phyloP scores from a whole-genome alignment of 2,329 filamentous ascomycete species.

The Sclerotiophoma versabilis region DNA sequence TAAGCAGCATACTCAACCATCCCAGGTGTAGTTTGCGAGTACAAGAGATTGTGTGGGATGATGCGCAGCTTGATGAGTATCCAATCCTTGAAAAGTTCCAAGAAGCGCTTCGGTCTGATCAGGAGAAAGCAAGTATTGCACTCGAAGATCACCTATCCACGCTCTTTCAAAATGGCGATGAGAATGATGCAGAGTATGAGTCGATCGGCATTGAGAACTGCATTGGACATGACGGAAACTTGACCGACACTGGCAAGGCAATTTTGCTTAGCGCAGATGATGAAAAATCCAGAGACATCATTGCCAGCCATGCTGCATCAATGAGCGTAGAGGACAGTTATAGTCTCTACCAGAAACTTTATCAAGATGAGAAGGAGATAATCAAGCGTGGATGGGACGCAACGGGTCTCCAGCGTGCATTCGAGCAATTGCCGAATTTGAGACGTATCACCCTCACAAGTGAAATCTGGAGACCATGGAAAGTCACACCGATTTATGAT shows the following conservation, averaged over 20 bases:
- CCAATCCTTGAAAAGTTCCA: slow-evolving; percentile 20
- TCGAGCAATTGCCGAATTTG: slow-evolving; percentile 48
- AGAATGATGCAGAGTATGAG: slow-evolving; percentile 1
- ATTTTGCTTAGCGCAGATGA: slow-evolving; percentile 24
- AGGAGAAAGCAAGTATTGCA: background rate
- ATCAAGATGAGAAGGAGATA: slow-evolving; percentile 44
- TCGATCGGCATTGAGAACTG: slow-evolving; percentile 2
- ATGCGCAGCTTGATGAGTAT: slow-evolving; percentile 38
- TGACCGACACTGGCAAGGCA: slow-evolving; percentile 27
- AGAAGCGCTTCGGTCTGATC: background rate
- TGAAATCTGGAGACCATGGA: slow-evolving; percentile 47
- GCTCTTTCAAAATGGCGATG: background rate
- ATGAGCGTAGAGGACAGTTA: slow-evolving; percentile 37
- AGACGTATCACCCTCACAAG: slow-evolving; percentile 51
- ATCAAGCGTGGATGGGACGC: slow-evolving; percentile 37
- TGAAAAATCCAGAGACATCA: slow-evolving; percentile 20
- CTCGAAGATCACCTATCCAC: slow-evolving; percentile 5
- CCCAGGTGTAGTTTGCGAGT: slow-evolving; percentile 41
- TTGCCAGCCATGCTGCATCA: slow-evolving; percentile 20
- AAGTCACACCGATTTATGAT: slow-evolving; percentile 49
- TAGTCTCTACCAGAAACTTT: slow-evolving; percentile 41
- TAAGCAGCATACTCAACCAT: slow-evolving; percentile 49
- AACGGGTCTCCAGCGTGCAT: slow-evolving; percentile 42
- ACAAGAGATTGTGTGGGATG: slow-evolving; percentile 53
- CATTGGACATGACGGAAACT: background rate